phyloP scores from a whole-genome alignment of 306 rosid species.

The Acmispon strigosus region DNA sequence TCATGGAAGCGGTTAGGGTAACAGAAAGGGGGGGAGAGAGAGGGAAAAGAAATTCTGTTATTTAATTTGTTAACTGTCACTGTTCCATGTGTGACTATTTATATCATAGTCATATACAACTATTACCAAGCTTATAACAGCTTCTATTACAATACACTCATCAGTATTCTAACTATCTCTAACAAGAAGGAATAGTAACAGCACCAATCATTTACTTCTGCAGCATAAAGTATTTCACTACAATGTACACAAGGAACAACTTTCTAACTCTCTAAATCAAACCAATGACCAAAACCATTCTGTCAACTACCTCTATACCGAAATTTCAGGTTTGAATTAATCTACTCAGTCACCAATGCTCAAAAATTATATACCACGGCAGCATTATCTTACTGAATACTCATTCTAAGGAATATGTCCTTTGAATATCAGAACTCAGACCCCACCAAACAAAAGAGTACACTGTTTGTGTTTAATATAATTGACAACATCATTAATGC shows the following conservation, averaged over 20 bases:
- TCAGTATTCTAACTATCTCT: too few relatives aligned
- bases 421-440: constrained; percentile 7
- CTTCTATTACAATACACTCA: too few relatives aligned
- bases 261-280: background rate
- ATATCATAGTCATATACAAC: too few relatives aligned
- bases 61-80: too few relatives aligned
- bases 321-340: background rate
- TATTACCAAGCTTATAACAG: too few relatives aligned
- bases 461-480: background rate
- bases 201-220: background rate
- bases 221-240: background rate
- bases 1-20: too few relatives aligned
- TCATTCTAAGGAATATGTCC: background rate
- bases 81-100: too few relatives aligned
- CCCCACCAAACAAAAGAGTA: background rate
- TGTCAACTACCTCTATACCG: background rate
- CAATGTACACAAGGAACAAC: background rate
- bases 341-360: background rate
- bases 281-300: background rate
- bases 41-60: too few relatives aligned
- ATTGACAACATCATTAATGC: background rate
- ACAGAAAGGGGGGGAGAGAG: too few relatives aligned
- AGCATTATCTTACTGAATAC: background rate
- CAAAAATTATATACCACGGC: background rate
- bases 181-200: background rate